These are phyloP conservation scores for Colletotrichum salicis DNA, from an alignment of 2,329 filamentous ascomycete species.

Conservation along the genomic window DNA sequence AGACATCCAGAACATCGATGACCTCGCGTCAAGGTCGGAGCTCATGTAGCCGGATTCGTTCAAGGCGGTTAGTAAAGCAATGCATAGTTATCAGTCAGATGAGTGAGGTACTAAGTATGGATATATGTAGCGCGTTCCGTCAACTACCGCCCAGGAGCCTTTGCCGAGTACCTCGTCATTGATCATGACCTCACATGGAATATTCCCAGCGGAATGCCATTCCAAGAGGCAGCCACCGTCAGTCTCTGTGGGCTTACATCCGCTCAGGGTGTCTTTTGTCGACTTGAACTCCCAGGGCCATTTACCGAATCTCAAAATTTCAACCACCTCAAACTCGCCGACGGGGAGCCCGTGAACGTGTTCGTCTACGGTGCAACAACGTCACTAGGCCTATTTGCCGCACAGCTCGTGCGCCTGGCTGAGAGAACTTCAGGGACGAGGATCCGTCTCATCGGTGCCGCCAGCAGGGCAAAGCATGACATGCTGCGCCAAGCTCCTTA, in stretches of 20 bases:
- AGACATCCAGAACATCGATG: constrained; percentile 17
- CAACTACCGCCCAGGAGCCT: constrained; percentile 56
- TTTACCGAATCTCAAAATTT: constrained; percentile 38
- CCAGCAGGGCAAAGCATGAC: constrained; percentile 40
- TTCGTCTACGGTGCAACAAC: constrained; percentile 49
- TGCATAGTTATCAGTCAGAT: too few relatives aligned
- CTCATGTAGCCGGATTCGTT: constrained; percentile 52
- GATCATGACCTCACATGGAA: constrained; percentile 51
- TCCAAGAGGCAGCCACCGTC: constrained; percentile 51
- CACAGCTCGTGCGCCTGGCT: constrained; percentile 41
- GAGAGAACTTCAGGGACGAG: constrained; percentile 19
- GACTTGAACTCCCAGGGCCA: constrained; percentile 48
- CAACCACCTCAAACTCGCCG: not conserved
- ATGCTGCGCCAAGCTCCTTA: constrained; percentile 48
- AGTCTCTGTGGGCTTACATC: constrained; percentile 56
- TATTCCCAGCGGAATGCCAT: constrained; percentile 44
- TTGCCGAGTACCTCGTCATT: constrained; percentile 52
- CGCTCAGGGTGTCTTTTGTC: constrained; percentile 52
- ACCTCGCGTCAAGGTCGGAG: constrained; percentile 40
- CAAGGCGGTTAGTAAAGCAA: constrained; percentile 43
- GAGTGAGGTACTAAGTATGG: too few relatives aligned
- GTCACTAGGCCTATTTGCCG: constrained; percentile 46
- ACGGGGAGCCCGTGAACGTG: constrained; percentile 28
- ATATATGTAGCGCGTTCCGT: constrained; percentile 44
- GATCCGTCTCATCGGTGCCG: constrained; percentile 43